Base-by-base conservation (phyloP, 306 rosid genomes). In the Benincasa hispida region DNA sequence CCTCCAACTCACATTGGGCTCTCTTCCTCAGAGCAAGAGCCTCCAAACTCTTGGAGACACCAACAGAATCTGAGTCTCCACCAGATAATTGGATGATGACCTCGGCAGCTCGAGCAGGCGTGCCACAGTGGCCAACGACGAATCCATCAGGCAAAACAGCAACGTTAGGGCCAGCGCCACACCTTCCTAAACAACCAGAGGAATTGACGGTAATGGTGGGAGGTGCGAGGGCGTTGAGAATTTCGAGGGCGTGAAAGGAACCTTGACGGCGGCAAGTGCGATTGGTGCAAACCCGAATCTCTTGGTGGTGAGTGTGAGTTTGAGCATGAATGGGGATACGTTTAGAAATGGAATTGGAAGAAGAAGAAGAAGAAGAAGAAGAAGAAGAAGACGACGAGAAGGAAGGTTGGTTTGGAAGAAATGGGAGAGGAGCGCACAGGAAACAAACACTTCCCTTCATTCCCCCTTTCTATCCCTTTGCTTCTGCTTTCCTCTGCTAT, bases 181-280 rank as follows among this genome's bases (percentile, higher is more conserved):
- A 91, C 50, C 77, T 86, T 67, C 96, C 92, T 78, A 93, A 78
- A 81, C 96, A 93, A 41, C 90, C 96, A 58, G 87, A 87, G 12
- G 94, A 37, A 25, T 80, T 86, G 45, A 93, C 93, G 48, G 87
- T 2, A 59, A 91, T 77, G 72, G 79, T 82, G 0, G 94, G 89
- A 34, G 96, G 93, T 56, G 94, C 90, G 5, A 93, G 82, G 34
- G 81, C 85, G 62, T 79, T 77, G 78, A 93, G 88, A 51, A 85
- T 86, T 74, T 90, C 91, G 9, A 93, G 89, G 69, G 92, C 87
- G 78, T 88, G 89, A 61, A 90, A 76, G 17, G 98, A 91, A 11
- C 97, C 98, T 72, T 91, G 97, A 42, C 79, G 86, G 3, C 98
- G 94, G 87, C 96, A 91, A 45, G 86, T 85, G 27, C 96, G 91